A percentile compares a stretch with the other conserved stretches of the same genome.
Evolutionary conservation across 805 yeast species (phyloP).

Genomic region (Starmerella khaoyaiensis): DNA sequence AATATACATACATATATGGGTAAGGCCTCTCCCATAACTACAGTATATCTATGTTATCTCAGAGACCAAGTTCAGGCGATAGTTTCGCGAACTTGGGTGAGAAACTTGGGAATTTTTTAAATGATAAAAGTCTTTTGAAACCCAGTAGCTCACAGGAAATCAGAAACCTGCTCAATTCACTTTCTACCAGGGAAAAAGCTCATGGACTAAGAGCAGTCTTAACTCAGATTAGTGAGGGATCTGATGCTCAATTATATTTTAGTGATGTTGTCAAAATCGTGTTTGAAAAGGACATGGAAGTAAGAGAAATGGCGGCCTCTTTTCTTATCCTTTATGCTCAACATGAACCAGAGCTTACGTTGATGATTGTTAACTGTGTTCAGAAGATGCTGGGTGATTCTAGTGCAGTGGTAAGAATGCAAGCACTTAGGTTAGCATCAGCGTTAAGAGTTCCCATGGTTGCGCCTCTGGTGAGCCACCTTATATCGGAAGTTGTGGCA

Average conservation of each 20-base stretch:
- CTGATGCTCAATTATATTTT: slow-evolving; percentile 40
- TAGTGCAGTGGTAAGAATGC: slow-evolving; percentile 51
- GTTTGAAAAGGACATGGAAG: slow-evolving; percentile 49
- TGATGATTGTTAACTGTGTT: slow-evolving; percentile 78
- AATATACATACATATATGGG: too few species aligned
- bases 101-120: too few species aligned
- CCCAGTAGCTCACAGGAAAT: too few species aligned
- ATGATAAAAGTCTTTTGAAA: too few species aligned
- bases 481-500: slow-evolving; percentile 50
- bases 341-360: slow-evolving; percentile 74
- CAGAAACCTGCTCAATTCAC: slow-evolving; percentile 49
- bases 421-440: slow-evolving; percentile 66
- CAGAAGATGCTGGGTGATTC: slow-evolving; percentile 64
- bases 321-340: slow-evolving; percentile 70
- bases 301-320: slow-evolving; percentile 63
- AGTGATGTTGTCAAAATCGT: slow-evolving; percentile 76
- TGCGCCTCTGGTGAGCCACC: slow-evolving; percentile 60
- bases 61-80: too few species aligned
- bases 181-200: slow-evolving; percentile 50
- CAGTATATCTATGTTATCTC: too few species aligned
- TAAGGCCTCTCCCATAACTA: too few species aligned
- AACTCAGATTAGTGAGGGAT: slow-evolving; percentile 19
- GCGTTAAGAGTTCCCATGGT: slow-evolving; percentile 76
- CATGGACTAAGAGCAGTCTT: slow-evolving; percentile 46
- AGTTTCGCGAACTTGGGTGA: too few species aligned